A percentile compares a stretch with the other conserved stretches of the same genome.
Conservation (phyloP, 2,329 filamentous ascomycete species). For the Boeremia lycopersici region DNA sequence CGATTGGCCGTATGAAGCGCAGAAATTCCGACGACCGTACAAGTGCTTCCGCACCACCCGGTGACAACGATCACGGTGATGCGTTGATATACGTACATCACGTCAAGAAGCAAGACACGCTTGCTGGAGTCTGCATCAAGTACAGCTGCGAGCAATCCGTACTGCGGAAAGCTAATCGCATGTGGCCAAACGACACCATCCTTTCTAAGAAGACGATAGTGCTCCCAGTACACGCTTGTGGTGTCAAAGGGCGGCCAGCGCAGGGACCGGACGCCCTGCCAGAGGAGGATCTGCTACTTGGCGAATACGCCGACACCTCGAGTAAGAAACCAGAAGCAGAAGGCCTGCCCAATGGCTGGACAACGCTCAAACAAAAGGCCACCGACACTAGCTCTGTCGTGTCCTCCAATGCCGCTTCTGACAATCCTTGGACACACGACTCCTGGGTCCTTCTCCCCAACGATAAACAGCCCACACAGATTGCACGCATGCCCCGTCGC, state of each 20-base stretch:
- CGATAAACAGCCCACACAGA: constrained; percentile 74
- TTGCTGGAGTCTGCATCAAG: constrained; percentile 87
- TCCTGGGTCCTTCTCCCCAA: constrained; percentile 85
- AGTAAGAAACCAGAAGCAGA: constrained; percentile 26
- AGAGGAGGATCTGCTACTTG: constrained; percentile 48
- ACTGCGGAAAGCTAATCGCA: constrained; percentile 84
- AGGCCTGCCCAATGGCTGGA: constrained; percentile 45
- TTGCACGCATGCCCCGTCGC: constrained; percentile 80
- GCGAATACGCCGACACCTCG: constrained; percentile 34
- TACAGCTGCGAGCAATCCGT: constrained; percentile 86
- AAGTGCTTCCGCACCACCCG: constrained; percentile 55
- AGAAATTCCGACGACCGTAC: constrained; percentile 69
- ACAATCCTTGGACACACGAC: constrained; percentile 81
- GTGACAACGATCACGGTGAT: constrained; percentile 69
- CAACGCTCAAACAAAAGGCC: constrained; percentile 43
- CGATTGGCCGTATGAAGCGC: constrained; percentile 62
- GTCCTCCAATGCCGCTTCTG: constrained; percentile 58
- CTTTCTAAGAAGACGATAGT: constrained; percentile 81
- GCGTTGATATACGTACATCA: constrained; percentile 90
- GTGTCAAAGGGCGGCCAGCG: constrained; percentile 73
- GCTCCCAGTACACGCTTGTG: constrained; percentile 88
- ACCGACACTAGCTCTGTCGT: constrained; percentile 38
- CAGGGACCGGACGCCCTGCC: constrained; percentile 42
- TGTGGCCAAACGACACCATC: constrained; percentile 93
- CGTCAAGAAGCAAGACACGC: constrained; percentile 80